Percentiles rank a stretch among this genome's conserved stretches.
Conservation (phyloP, 768 basidiomycete species). For the Pisolithus tinctorius region DNA sequence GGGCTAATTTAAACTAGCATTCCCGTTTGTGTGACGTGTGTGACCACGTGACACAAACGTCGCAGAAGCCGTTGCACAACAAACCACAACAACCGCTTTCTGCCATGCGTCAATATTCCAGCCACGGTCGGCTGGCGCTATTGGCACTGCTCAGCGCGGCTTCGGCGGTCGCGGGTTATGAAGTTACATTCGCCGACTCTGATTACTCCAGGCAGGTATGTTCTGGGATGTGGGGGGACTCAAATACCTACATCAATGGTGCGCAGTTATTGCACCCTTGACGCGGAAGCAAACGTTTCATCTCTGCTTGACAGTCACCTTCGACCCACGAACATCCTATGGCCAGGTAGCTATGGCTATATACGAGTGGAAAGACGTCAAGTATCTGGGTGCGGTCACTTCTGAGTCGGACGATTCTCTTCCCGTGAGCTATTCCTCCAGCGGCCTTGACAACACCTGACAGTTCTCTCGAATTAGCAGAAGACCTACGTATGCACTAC, state of each 20-base stretch:
- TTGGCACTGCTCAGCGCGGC: conserved; percentile 25
- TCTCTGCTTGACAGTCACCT: conserved; percentile 50
- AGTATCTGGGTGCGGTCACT: conserved; percentile 71
- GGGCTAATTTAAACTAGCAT: neutral
- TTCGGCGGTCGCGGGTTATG: conserved; percentile 41
- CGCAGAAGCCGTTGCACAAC: conserved; percentile 12
- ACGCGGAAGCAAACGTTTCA: conserved; percentile 13
- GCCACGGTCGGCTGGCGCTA: conserved; percentile 11
- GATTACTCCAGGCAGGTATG: conserved; percentile 88
- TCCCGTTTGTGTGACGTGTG: conserved; percentile 1
- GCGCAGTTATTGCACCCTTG: conserved; percentile 13
- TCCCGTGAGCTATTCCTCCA: conserved; percentile 47
- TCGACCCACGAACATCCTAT: conserved; percentile 58
- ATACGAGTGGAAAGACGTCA: conserved; percentile 90
- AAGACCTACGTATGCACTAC: conserved; percentile 93
- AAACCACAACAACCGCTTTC: conserved; percentile 23
- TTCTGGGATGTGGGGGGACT: conserved; percentile 88
- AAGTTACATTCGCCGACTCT: conserved; percentile 62
- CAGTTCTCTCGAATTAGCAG: conserved; percentile 40
- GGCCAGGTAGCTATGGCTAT: conserved; percentile 93
- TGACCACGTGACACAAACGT: conserved; percentile 21
- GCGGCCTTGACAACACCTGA: conserved; percentile 12
- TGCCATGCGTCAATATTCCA: conserved; percentile 20
- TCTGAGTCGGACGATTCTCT: conserved; percentile 45
- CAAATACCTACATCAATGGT: conserved; percentile 81